A percentile compares a stretch with the other conserved stretches of the same genome.
Conservation (phyloP, 148 eudicot genomes). For the Vaccinium myrtillus region DNA sequence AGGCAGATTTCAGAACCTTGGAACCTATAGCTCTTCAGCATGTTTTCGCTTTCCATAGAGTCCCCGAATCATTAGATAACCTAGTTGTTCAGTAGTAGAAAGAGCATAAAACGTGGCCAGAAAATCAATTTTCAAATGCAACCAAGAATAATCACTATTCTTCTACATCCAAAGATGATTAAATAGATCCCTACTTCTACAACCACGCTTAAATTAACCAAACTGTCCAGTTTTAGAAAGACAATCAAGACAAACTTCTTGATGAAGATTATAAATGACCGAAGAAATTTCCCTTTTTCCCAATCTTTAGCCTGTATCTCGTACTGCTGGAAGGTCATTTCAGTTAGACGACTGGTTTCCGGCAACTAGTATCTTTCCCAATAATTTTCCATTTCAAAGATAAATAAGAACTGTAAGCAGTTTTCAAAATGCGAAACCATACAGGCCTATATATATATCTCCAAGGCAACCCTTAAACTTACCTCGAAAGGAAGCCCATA, state of each 20-base stretch:
- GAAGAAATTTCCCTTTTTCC: not conserved
- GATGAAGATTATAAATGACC: not conserved
- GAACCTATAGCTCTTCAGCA: not conserved
- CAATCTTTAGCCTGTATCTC: not conserved
- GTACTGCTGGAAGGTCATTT: not conserved
- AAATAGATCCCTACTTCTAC: not conserved
- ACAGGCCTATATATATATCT: too few relatives aligned
- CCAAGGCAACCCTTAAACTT: too few relatives aligned
- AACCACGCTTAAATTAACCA: not conserved
- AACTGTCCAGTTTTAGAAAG: not conserved
- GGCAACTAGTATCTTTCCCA: not conserved
- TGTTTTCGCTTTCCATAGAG: not conserved
- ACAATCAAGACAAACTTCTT: not conserved
- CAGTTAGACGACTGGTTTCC: not conserved
- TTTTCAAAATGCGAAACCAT: not conserved
- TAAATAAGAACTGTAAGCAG: too few relatives aligned
- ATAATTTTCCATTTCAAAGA: too few relatives aligned
- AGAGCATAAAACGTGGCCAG: not conserved
- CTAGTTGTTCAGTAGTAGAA: not conserved
- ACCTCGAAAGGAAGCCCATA: too few relatives aligned
- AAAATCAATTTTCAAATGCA: not conserved
- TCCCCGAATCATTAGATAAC: not conserved
- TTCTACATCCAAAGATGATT: not conserved
- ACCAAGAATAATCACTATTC: not conserved
- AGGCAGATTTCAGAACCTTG: not conserved